Evolutionary conservation across 495 filamentous ascomycete species (phyloP).

Genomic region (Trichoderma reesei): DNA sequence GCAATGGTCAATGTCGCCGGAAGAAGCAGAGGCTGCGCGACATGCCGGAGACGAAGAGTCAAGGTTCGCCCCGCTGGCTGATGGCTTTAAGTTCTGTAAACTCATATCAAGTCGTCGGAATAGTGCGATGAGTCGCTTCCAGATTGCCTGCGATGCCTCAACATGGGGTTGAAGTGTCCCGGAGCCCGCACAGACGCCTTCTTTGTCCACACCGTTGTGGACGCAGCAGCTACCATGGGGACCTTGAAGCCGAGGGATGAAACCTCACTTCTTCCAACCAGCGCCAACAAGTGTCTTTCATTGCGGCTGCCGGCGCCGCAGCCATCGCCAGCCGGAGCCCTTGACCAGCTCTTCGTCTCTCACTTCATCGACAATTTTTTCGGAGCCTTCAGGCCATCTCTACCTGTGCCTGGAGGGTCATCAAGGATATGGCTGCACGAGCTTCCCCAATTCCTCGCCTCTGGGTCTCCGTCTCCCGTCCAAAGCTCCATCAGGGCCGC

Average conservation of each 20-base stretch:
- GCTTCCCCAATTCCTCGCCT: background rate
- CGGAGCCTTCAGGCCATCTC: background rate
- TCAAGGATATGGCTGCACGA: constrained; percentile 4
- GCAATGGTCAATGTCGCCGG: constrained; percentile 10
- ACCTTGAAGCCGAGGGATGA: background rate
- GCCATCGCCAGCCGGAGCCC: background rate
- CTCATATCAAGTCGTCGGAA: background rate
- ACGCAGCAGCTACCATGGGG: background rate
- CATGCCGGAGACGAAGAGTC: constrained; percentile 5
- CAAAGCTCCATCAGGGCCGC: background rate
- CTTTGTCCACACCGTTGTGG: background rate
- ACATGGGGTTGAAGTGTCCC: background rate
- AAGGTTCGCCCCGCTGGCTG: background rate
- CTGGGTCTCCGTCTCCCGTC: background rate
- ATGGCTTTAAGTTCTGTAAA: background rate
- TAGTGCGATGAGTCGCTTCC: constrained; percentile 4
- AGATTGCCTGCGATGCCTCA: constrained; percentile 2
- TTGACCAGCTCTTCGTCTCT: constrained; percentile 4
- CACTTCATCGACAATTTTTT: constrained; percentile 9
- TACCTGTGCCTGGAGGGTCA: background rate
- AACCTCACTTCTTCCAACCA: background rate
- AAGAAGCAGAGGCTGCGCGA: constrained; percentile 7
- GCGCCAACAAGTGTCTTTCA: background rate
- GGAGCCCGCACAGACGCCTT: constrained; percentile 4
- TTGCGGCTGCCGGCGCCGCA: background rate